phyloP scores from a whole-genome alignment of 2,329 filamentous ascomycete species.

The Thielaviopsis musarum region DNA sequence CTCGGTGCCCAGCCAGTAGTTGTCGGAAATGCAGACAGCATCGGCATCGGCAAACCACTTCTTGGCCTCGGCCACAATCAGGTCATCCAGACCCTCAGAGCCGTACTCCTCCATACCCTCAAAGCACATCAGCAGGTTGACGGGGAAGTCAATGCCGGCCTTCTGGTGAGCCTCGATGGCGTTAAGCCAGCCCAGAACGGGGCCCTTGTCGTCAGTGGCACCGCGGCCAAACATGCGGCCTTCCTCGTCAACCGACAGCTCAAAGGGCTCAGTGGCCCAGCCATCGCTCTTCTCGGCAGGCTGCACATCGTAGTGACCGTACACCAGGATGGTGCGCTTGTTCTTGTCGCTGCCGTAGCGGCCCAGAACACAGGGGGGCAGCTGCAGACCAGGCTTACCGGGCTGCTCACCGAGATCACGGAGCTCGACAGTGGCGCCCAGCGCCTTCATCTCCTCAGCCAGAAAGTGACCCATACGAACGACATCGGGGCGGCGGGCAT shows the following conservation, averaged over 20 bases:
- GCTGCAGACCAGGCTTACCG: slow-evolving; percentile 72
- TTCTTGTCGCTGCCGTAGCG: slow-evolving; percentile 83
- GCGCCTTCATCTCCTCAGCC: slow-evolving; percentile 59
- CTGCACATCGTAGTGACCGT: slow-evolving; percentile 98
- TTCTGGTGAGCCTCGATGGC: slow-evolving; percentile 96
- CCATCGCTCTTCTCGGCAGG: slow-evolving; percentile 85
- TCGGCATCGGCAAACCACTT: slow-evolving; percentile 92
- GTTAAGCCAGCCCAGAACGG: slow-evolving; percentile 92
- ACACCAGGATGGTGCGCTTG: slow-evolving; percentile 91
- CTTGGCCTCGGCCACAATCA: slow-evolving; percentile 81
- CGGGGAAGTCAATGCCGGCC: slow-evolving; percentile 83
- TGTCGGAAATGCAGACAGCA: slow-evolving; percentile 95
- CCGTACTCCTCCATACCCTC: slow-evolving; percentile 99
- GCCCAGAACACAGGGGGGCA: slow-evolving; percentile 82
- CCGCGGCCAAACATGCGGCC: slow-evolving; percentile 93
- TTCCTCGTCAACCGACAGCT: slow-evolving; percentile 72
- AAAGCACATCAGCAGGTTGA: slow-evolving; percentile 98
- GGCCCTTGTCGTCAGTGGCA: slow-evolving; percentile 94
- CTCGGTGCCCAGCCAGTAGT: slow-evolving; percentile 99
- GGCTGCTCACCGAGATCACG: slow-evolving; percentile 82
- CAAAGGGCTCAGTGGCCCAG: slow-evolving; percentile 91
- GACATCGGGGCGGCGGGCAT: slow-evolving; percentile 76
- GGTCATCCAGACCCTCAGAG: slow-evolving; percentile 87
- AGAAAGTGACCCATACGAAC: slow-evolving; percentile 94
- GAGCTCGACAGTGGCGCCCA: slow-evolving; percentile 78